phyloP scores from a whole-genome alignment of 768 basidiomycete species.

The Lentinula detonsa region DNA sequence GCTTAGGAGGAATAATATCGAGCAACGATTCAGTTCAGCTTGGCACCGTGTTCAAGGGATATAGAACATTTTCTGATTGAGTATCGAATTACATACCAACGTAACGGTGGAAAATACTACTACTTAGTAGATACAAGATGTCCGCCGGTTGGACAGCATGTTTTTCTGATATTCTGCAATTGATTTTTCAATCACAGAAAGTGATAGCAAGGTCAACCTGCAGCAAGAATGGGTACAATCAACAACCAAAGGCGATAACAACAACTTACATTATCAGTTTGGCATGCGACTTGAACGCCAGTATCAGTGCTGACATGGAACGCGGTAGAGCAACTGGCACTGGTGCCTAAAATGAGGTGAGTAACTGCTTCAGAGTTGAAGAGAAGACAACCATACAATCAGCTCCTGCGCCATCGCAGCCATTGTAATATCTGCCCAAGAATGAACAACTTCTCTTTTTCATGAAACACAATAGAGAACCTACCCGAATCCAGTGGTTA shows the following conservation, averaged over 20 bases:
- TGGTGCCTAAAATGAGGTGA: conserved; percentile 16
- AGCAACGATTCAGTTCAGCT: too few species aligned
- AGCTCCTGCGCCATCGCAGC: conserved; percentile 20
- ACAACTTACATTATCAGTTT: conserved; percentile 19
- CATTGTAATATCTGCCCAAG: conserved; percentile 18
- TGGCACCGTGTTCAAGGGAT: too few species aligned
- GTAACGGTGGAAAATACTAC: too few species aligned
- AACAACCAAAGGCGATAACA: background rate
- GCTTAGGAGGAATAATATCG: too few species aligned
- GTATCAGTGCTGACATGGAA: conserved; percentile 22
- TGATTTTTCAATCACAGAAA: conserved; percentile 1
- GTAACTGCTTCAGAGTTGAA: background rate
- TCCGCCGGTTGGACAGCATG: background rate
- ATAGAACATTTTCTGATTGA: too few species aligned
- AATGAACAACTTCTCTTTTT: background rate
- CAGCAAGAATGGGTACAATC: background rate
- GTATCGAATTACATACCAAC: too few species aligned
- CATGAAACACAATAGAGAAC: background rate
- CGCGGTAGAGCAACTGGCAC: conserved; percentile 22
- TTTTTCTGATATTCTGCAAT: background rate
- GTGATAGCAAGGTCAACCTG: conserved; percentile 6
- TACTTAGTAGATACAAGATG: too few species aligned
- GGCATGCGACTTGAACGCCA: conserved; percentile 26
- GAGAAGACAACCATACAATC: conserved; percentile 16
- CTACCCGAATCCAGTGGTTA: conserved; percentile 27